Evolutionary conservation across 1,284 basidiomycete species (phyloP).

Genomic region (Ceratobasidium sp.): DNA sequence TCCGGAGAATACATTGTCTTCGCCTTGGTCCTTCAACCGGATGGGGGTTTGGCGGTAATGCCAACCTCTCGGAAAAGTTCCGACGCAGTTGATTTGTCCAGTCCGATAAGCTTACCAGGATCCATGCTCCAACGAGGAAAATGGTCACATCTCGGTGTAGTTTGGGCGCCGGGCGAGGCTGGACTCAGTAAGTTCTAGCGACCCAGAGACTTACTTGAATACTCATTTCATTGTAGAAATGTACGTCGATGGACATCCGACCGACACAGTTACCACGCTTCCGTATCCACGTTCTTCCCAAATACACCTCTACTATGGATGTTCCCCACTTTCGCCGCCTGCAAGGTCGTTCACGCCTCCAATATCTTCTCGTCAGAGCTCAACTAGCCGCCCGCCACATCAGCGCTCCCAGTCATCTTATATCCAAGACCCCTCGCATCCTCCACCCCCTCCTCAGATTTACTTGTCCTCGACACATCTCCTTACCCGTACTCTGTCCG

Average conservation of each 20-base stretch:
- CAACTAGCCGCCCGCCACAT: constrained; percentile 9
- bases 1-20: constrained; percentile 17
- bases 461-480: constrained; percentile 68
- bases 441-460: constrained; percentile 16
- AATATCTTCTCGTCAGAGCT: background rate
- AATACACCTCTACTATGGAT: constrained; percentile 25
- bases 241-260: constrained; percentile 76
- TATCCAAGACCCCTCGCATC: constrained; percentile 9
- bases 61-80: constrained; percentile 25
- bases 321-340: constrained; percentile 3
- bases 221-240: constrained; percentile 64
- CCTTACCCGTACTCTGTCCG: constrained; percentile 71
- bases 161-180: constrained; percentile 26
- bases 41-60: constrained; percentile 28
- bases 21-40: constrained; percentile 28
- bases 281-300: constrained; percentile 31
- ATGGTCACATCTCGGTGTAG: constrained; percentile 33
- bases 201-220: constrained; percentile 30
- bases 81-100: constrained; percentile 18
- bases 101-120: constrained; percentile 8
- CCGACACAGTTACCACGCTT: constrained; percentile 66
- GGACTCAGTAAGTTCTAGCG: constrained; percentile 28
- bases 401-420: constrained; percentile 29
- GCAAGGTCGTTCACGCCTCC: background rate
- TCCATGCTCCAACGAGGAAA: constrained; percentile 39